Conservation (phyloP, 495 filamentous ascomycete species). For the Corynascus novoguineensis region DNA sequence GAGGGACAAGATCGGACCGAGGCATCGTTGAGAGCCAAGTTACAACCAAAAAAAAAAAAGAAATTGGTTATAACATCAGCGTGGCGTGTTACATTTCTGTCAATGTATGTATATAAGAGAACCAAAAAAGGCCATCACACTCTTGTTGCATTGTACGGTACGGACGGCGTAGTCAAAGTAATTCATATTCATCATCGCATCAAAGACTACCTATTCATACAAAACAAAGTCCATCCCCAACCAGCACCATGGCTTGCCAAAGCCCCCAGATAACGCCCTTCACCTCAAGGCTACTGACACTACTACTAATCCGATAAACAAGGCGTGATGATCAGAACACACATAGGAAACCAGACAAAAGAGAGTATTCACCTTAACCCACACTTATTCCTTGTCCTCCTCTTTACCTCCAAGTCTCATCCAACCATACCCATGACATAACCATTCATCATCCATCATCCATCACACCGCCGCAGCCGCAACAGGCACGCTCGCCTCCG, state of each 20-base stretch:
- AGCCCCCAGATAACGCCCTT: background rate
- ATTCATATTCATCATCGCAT: constrained; percentile 11
- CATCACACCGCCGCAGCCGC: constrained; percentile 9
- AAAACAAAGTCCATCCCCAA: background rate
- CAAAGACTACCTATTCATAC: constrained; percentile 2
- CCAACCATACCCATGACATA: background rate
- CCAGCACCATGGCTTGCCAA: background rate
- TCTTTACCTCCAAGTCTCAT: background rate
- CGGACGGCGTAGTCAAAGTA: background rate
- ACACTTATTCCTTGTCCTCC: background rate
- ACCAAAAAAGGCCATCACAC: too few relatives aligned
- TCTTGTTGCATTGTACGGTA: constrained; percentile 4
- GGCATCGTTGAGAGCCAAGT: constrained; percentile 21
- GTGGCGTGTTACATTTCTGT: background rate
- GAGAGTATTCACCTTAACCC: constrained; percentile 11
- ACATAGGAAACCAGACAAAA: constrained; percentile 12
- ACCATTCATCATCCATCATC: background rate
- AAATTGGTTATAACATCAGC: background rate
- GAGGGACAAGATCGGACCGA: constrained; percentile 55
- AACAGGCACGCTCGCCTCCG: constrained; percentile 9
- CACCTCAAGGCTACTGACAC: too few relatives aligned
- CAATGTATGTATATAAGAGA: too few relatives aligned
- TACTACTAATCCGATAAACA: constrained; percentile 5
- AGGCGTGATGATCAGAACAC: constrained; percentile 6
- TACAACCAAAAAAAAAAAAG: too few relatives aligned